Conservation (phyloP, 208 protist species). For the Sergeia podlipaevii region DNA sequence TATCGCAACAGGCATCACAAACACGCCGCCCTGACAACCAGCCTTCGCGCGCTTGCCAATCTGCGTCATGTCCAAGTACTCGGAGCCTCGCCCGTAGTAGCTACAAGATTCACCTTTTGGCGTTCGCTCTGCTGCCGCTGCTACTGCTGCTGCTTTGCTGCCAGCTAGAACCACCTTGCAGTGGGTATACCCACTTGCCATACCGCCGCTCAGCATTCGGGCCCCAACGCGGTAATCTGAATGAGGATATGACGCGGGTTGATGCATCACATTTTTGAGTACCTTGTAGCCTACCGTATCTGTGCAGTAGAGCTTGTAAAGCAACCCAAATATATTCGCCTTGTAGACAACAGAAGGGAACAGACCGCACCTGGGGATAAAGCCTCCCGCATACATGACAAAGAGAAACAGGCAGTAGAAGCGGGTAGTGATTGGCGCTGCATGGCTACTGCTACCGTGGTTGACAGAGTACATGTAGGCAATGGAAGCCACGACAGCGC, state of each 20-base stretch:
- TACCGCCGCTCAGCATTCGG: conserved; percentile 23
- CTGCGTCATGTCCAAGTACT: conserved; percentile 12
- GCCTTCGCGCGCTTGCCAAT: not conserved
- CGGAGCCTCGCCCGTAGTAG: conserved; percentile 14
- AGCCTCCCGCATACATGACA: conserved; percentile 31
- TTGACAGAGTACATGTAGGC: conserved; percentile 26
- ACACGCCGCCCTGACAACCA: conserved; percentile 14
- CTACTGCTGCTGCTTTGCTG: not conserved
- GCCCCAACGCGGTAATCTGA: conserved; percentile 79
- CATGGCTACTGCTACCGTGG: not conserved
- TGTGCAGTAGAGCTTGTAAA: conserved; percentile 76
- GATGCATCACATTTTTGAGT: conserved; percentile 51
- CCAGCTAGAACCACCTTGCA: too few relatives aligned
- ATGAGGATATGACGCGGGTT: conserved; percentile 46
- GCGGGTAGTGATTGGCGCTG: not conserved
- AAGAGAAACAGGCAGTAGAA: conserved; percentile 11
- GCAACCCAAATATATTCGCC: conserved; percentile 52
- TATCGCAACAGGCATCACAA: conserved; percentile 75
- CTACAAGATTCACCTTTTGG: not conserved
- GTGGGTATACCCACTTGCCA: too few relatives aligned
- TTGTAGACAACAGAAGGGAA: conserved; percentile 50
- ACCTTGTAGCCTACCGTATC: conserved; percentile 54
- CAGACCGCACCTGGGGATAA: conserved; percentile 45
- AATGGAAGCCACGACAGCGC: conserved; percentile 17
- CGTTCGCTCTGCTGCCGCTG: not conserved